A percentile compares a stretch with the other conserved stretches of the same genome.
Evolutionary conservation across 441 rosid genomes (phyloP).

Genomic region (Hypseocharis bilobata): DNA sequence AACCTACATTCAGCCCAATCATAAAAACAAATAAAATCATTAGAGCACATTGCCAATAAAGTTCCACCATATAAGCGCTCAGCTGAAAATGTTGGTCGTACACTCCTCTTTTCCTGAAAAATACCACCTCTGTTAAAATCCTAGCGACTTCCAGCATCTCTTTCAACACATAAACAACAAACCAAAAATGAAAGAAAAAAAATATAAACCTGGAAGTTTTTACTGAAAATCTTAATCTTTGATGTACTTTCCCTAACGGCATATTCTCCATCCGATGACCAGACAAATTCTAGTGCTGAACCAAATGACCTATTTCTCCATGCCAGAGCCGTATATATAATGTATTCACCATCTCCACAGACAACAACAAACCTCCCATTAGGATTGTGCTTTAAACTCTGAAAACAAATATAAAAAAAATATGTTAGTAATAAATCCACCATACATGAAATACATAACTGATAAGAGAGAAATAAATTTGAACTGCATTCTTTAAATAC

Average conservation of each 20-base stretch:
- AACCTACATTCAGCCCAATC: slow-evolving; percentile 98
- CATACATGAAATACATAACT: not conserved
- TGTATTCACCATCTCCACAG: slow-evolving; percentile 96
- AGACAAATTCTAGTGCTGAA: slow-evolving; percentile 84
- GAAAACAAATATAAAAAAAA: slow-evolving; percentile 24
- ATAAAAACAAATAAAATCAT: slow-evolving; percentile 93
- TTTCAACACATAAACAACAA: slow-evolving; percentile 9
- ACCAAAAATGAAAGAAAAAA: not conserved
- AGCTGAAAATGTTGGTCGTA: slow-evolving; percentile 83
- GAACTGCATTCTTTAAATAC: not conserved
- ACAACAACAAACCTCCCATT: slow-evolving; percentile 97
- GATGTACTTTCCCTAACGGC: slow-evolving; percentile 94
- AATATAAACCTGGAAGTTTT: slow-evolving; percentile 75
- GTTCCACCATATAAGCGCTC: slow-evolving; percentile 86
- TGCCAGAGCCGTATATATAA: slow-evolving; percentile 92
- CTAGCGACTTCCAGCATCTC: slow-evolving; percentile 10
- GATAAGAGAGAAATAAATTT: not conserved
- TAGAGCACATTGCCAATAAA: slow-evolving; percentile 91
- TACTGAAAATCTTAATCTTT: slow-evolving; percentile 83
- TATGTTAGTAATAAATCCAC: slow-evolving; percentile 4
- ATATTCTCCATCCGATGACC: slow-evolving; percentile 97
- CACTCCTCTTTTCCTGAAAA: slow-evolving; percentile 81
- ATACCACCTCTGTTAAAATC: slow-evolving; percentile 15
- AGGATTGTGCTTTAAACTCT: slow-evolving; percentile 96
- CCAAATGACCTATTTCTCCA: slow-evolving; percentile 99